Evolutionary conservation across 148 eudicot species (phyloP).

Genomic region (Rheum nobile): DNA sequence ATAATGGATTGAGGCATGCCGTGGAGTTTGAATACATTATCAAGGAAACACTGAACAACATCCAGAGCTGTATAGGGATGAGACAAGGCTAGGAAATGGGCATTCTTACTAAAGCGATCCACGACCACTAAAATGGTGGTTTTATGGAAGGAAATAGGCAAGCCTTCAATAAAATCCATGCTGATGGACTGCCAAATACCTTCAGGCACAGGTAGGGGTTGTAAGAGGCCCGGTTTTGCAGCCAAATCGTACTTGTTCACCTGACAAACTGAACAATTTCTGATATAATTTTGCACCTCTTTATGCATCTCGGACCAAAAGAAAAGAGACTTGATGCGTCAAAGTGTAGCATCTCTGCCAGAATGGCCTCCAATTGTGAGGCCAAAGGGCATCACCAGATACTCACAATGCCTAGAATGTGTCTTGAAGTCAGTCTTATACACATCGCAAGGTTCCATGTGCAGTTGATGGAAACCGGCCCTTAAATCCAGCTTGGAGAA

Average conservation of each 20-base stretch:
- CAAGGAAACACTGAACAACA: not conserved
- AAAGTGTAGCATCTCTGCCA: not conserved
- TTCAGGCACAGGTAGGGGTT: not conserved
- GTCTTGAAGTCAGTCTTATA: no score
- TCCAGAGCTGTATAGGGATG: not conserved
- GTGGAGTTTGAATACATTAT: not conserved
- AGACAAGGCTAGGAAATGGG: not conserved
- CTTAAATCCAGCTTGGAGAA: no score
- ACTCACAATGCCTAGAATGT: no score
- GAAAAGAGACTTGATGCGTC: not conserved
- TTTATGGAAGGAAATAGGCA: not conserved
- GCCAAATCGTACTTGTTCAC: not conserved
- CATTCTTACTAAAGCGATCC: not conserved
- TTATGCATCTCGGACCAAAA: not conserved
- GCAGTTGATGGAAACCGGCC: no score
- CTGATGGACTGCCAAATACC: not conserved
- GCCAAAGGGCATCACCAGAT: no score
- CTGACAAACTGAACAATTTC: not conserved
- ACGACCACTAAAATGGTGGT: not conserved
- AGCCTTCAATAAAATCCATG: not conserved
- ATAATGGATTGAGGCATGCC: not conserved
- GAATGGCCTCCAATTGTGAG: not conserved
- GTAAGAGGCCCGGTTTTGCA: not conserved
- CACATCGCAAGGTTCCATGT: no score
- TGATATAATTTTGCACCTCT: not conserved